phyloP scores from a whole-genome alignment of 164 flowering plant species.

The Warburgia ugandensis region DNA sequence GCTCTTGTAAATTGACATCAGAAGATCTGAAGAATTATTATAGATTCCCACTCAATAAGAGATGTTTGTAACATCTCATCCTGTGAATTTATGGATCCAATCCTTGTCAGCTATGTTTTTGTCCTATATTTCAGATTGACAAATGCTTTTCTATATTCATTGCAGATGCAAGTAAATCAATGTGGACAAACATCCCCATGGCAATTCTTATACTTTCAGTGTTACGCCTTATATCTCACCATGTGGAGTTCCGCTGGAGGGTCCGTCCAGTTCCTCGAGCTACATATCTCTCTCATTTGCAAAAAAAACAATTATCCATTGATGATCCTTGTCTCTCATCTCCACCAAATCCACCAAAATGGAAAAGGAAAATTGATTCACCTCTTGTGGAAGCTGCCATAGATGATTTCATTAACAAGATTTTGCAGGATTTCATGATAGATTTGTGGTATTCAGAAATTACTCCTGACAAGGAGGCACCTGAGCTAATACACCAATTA shows the following conservation, averaged over 20 bases:
- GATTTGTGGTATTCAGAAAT: constrained; percentile 91
- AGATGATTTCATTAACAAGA: constrained; percentile 57
- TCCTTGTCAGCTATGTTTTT: too few species aligned
- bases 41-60: too few species aligned
- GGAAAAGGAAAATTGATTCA: constrained; percentile 83
- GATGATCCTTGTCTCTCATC: constrained; percentile 72
- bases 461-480: constrained; percentile 81
- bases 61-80: too few species aligned
- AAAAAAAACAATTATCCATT: constrained; percentile 64
- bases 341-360: constrained; percentile 36
- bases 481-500: constrained; percentile 58
- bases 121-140: too few species aligned
- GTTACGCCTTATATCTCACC: constrained; percentile 43
- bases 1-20: too few species aligned
- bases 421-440: constrained; percentile 74
- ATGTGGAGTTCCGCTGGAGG: constrained; percentile 77
- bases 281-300: constrained; percentile 65
- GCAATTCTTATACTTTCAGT: constrained; percentile 56
- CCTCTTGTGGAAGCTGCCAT: constrained; percentile 84
- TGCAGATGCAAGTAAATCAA: constrained; percentile 81
- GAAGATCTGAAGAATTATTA: too few species aligned
- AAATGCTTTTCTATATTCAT: constrained; percentile 9
- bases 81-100: too few species aligned
- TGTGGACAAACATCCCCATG: constrained; percentile 91
- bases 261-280: constrained; percentile 25